Conservation (phyloP, 108 stramenopile species). For the Cyclotella kingstonii region DNA sequence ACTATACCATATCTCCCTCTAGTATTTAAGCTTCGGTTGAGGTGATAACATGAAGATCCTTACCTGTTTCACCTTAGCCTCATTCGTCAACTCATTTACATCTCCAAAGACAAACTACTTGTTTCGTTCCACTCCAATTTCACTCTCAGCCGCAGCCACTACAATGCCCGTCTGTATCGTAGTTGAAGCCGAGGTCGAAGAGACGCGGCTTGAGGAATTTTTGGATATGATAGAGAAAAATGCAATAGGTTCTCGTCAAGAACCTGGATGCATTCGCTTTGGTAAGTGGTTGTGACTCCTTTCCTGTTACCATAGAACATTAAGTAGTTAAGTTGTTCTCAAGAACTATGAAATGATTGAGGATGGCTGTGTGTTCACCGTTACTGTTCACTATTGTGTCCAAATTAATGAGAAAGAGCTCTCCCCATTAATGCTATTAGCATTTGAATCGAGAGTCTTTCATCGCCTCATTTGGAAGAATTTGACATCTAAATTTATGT, state of each 20-base stretch:
- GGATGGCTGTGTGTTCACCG: no score
- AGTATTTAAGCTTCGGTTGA: no score
- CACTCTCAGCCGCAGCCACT: neutral
- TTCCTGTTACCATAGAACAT: neutral
- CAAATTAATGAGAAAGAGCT: no score
- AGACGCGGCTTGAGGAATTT: constrained; percentile 80
- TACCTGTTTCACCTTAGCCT: neutral
- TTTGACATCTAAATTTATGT: no score
- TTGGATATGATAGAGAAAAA: constrained; percentile 77
- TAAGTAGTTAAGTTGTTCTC: no score
- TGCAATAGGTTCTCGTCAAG: constrained; percentile 64
- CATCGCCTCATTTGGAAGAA: no score
- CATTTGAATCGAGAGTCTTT: no score
- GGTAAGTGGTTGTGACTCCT: constrained; percentile 40
- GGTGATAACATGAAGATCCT: no score
- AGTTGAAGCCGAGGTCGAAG: constrained; percentile 78
- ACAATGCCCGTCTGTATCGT: constrained; percentile 67
- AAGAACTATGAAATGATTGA: no score
- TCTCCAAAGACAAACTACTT: neutral
- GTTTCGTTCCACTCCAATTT: constrained; percentile 8
- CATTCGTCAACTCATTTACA: constrained; percentile 24
- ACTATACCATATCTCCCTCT: no score
- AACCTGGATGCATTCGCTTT: constrained; percentile 84
- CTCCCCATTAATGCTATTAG: no score
- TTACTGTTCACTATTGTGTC: no score